These are phyloP conservation scores for Stagonosporopsis cucurbitacearum DNA, from an alignment of 2,329 filamentous ascomycete species.

Conservation along the genomic window DNA sequence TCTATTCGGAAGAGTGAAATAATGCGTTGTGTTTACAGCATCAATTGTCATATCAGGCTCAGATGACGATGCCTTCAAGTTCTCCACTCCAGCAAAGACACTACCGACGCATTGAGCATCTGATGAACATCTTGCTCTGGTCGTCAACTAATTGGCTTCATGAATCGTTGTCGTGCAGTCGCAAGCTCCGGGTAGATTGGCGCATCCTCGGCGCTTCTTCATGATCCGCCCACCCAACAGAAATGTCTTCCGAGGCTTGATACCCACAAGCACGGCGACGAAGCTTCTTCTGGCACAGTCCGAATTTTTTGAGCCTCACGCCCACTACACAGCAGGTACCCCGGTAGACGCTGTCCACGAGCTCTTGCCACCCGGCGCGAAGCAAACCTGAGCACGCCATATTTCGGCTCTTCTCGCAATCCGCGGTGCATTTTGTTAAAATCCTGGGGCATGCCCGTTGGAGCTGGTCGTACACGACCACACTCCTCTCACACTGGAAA, in stretches of 20 bases:
- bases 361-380: constrained; percentile 1
- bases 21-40: not conserved
- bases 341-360: constrained; percentile 3
- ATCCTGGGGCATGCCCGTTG: constrained; percentile 7
- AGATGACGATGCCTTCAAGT: not conserved
- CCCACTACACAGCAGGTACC: constrained; percentile 8
- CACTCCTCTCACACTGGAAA: not conserved
- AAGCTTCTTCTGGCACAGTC: constrained; percentile 16
- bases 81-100: not conserved
- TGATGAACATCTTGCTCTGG: not conserved
- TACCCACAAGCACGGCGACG: constrained; percentile 17
- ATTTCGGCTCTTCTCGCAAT: constrained; percentile 16
- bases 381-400: constrained; percentile 16
- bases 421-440: not conserved
- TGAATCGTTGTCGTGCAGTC: constrained; percentile 4
- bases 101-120: not conserved
- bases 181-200: not conserved
- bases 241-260: constrained; percentile 19
- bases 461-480: constrained; percentile 3
- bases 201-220: constrained; percentile 14
- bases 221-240: constrained; percentile 12
- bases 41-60: not conserved
- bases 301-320: constrained; percentile 14
- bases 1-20: not conserved
- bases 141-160: not conserved